Evolutionary conservation across 2,329 filamentous ascomycete species (phyloP).

Genomic region (Pseudogymnoascus sp.): DNA sequence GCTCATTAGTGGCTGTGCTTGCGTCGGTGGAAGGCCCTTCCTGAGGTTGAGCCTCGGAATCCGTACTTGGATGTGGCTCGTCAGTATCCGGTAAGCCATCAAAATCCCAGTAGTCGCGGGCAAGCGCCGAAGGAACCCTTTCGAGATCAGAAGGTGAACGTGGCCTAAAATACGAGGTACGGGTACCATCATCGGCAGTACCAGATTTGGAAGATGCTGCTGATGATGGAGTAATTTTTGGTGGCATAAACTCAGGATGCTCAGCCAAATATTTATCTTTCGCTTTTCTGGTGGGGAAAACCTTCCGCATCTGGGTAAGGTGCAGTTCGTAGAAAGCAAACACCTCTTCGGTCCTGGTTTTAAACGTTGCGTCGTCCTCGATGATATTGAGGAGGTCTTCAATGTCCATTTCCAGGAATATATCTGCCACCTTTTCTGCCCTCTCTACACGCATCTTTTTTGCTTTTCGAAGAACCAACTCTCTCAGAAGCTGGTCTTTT

Average conservation of each 20-base stretch:
- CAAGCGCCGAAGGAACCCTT: background rate
- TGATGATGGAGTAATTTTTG: conserved; percentile 2
- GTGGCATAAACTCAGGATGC: background rate
- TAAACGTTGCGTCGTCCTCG: background rate
- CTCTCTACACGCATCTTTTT: background rate
- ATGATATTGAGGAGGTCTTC: background rate
- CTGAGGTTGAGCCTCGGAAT: background rate
- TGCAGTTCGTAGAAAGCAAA: conserved; percentile 5
- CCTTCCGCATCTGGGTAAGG: background rate
- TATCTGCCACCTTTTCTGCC: background rate
- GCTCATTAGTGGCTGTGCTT: background rate
- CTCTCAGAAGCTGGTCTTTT: background rate
- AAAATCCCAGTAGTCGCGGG: background rate
- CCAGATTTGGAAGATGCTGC: background rate
- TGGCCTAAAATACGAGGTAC: background rate
- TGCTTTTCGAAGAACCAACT: background rate
- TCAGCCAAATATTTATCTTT: background rate
- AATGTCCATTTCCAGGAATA: conserved; percentile 5
- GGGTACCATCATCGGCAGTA: background rate
- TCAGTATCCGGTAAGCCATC: background rate
- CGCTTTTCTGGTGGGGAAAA: background rate
- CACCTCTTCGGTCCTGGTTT: conserved; percentile 1
- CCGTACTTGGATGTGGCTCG: background rate
- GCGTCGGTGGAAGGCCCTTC: background rate
- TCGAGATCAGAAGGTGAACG: background rate